Percentiles rank a stretch among this genome's conserved stretches.
Evolutionary conservation across 1,284 basidiomycete genomes (phyloP).

Genomic region (Cutaneotrichosporon mucoides): DNA sequence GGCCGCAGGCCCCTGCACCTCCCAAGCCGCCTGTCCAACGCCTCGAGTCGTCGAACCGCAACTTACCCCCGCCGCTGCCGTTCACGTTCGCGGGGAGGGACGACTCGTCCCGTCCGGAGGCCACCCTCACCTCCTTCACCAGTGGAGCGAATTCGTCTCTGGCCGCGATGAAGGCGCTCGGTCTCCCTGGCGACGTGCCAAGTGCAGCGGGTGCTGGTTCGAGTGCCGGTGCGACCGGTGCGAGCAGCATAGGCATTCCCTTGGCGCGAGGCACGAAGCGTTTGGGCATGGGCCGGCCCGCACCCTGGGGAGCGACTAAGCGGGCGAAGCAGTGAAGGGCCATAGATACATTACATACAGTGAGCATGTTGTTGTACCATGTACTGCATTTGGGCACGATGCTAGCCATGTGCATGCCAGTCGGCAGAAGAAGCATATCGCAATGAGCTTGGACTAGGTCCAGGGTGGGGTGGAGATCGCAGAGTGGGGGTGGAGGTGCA

Average conservation of each 20-base stretch:
- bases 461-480: too few species aligned
- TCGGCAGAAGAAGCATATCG: too few species aligned
- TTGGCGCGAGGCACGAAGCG: conserved; percentile 39
- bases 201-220: too few species aligned
- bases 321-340: background rate
- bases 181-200: background rate
- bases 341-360: too few species aligned
- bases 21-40: conserved; percentile 28
- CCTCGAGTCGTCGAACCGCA: conserved; percentile 32
- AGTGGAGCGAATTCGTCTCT: conserved; percentile 27
- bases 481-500: too few species aligned
- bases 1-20: conserved; percentile 3
- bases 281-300: conserved; percentile 46
- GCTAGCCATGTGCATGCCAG: too few species aligned
- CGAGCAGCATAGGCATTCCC: background rate
- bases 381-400: too few species aligned
- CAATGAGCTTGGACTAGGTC: too few species aligned
- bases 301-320: conserved; percentile 34
- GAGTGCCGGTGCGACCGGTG: too few species aligned
- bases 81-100: conserved; percentile 33
- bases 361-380: background rate
- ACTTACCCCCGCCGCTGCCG: conserved; percentile 36
- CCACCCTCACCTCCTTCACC: conserved; percentile 30
- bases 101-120: conserved; percentile 9
- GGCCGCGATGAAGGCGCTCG: conserved; percentile 30